Conservation (phyloP, 2,329 filamentous ascomycete genomes). For the Dactylellina parvicollis region DNA sequence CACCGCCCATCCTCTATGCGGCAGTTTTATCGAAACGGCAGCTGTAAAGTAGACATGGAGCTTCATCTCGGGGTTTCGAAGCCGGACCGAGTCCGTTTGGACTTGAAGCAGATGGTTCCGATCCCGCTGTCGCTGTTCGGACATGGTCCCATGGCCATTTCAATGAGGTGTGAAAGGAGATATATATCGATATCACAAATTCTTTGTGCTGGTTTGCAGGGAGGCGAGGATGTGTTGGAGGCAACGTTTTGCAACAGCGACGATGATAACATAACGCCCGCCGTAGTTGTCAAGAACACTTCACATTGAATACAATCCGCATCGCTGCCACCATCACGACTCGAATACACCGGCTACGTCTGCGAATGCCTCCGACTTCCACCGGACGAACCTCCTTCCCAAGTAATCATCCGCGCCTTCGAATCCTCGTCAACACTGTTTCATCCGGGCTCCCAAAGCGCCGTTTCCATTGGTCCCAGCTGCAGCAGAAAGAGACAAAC, state of each 20-base stretch:
- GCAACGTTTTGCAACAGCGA: slow-evolving; percentile 9
- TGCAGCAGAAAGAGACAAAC: background rate
- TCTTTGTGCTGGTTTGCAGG: background rate
- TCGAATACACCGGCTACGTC: too few relatives aligned
- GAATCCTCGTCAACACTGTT: too few relatives aligned
- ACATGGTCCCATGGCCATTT: slow-evolving; percentile 19
- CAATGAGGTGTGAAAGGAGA: background rate
- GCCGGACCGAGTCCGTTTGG: slow-evolving; percentile 26
- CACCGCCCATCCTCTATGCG: slow-evolving; percentile 22
- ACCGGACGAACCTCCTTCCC: too few relatives aligned
- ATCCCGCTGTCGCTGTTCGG: background rate
- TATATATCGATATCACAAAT: too few relatives aligned
- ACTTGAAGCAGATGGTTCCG: slow-evolving; percentile 10
- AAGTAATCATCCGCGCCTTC: too few relatives aligned
- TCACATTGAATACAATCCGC: too few relatives aligned
- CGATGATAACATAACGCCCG: too few relatives aligned
- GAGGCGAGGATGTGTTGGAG: slow-evolving; percentile 12
- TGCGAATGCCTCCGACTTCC: too few relatives aligned
- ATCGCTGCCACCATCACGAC: too few relatives aligned
- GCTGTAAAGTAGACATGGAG: slow-evolving; percentile 45
- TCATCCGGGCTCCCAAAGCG: too few relatives aligned
- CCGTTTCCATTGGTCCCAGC: background rate
- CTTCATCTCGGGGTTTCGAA: slow-evolving; percentile 26
- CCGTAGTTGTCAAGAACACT: too few relatives aligned
- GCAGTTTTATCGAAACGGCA: slow-evolving; percentile 23